Conservation (phyloP, 768 basidiomycete species). For the Vararia minispora region DNA sequence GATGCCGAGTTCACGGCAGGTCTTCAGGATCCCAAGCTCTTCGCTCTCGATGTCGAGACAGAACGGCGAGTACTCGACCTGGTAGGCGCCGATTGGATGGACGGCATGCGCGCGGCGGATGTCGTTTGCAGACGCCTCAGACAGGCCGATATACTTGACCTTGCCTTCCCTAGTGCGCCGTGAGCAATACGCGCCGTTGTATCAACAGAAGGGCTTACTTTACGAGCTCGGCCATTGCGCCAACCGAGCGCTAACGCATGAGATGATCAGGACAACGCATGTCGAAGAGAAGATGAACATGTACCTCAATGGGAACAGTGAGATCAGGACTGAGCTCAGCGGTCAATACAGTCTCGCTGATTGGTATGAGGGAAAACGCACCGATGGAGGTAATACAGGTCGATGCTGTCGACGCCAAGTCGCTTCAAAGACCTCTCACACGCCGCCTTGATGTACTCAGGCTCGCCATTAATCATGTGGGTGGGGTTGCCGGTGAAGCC, state of each 20-base stretch:
- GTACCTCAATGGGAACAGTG: constrained; percentile 10
- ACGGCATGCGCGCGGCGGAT: constrained; percentile 28
- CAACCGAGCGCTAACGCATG: constrained; percentile 8
- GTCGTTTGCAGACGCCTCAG: constrained; percentile 22
- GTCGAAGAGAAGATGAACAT: neutral
- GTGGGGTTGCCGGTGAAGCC: constrained; percentile 13
- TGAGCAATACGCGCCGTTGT: constrained; percentile 15
- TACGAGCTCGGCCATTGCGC: constrained; percentile 13
- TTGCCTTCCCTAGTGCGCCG: constrained; percentile 20
- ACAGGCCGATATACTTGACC: constrained; percentile 25
- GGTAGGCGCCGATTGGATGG: constrained; percentile 25
- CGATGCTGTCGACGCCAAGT: constrained; percentile 21
- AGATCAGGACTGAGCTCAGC: constrained; percentile 2
- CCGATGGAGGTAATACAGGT: constrained; percentile 24
- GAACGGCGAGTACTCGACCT: constrained; percentile 28
- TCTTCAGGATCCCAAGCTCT: constrained; percentile 20
- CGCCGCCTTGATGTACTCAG: constrained; percentile 18
- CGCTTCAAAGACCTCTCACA: constrained; percentile 17
- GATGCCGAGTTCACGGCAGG: constrained; percentile 30
- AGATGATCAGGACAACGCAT: neutral
- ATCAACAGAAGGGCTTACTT: constrained; percentile 23
- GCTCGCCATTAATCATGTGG: constrained; percentile 15
- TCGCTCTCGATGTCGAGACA: constrained; percentile 25
- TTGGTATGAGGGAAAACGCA: constrained; percentile 7
- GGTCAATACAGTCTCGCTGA: constrained; percentile 5